A percentile compares a stretch with the other conserved stretches of the same genome.
These are phyloP conservation scores for Podospora sp. DNA, from an alignment of 495 filamentous ascomycete species.

Conservation along the genomic window DNA sequence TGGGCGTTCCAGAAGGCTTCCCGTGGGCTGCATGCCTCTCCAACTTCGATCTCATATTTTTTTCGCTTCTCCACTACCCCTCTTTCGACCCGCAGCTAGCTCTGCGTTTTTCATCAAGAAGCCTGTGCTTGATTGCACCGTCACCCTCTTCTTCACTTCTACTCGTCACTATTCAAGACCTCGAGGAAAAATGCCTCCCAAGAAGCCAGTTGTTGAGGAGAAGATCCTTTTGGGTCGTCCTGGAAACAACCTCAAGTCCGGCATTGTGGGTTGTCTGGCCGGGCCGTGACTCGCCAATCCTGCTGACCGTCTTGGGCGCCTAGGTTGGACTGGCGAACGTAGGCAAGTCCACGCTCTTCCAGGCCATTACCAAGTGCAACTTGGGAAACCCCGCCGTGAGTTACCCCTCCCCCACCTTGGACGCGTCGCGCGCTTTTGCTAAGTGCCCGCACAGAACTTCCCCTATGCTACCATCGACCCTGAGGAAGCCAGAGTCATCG, in stretches of 20 bases:
- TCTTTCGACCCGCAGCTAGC: constrained; percentile 64
- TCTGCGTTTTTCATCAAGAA: constrained; percentile 52
- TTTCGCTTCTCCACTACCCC: constrained; percentile 59
- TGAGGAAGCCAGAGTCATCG: constrained; percentile 96
- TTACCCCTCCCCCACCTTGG: constrained; percentile 25
- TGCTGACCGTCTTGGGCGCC: constrained; percentile 33
- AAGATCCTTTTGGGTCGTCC: constrained; percentile 89
- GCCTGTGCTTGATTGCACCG: constrained; percentile 48
- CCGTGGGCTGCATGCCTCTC: constrained; percentile 37
- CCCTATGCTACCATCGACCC: constrained; percentile 99
- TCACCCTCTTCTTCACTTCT: constrained; percentile 46
- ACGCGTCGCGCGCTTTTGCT: constrained; percentile 27
- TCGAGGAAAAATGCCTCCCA: constrained; percentile 70
- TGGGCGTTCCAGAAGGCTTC: background rate
- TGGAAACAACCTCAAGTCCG: constrained; percentile 98
- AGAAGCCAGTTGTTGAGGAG: constrained; percentile 72
- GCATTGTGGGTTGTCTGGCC: constrained; percentile 78
- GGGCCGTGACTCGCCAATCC: constrained; percentile 24
- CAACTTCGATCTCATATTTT: constrained; percentile 47
- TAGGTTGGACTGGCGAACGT: constrained; percentile 99
- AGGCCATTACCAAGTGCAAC: constrained; percentile 97
- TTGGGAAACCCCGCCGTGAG: constrained; percentile 94
- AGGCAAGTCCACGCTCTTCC: constrained; percentile 99
- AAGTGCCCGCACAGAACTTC: constrained; percentile 69
- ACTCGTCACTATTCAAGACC: constrained; percentile 53